Conservation (phyloP, 371 early-diverging fungal species). For the Furculomyces boomerangus region DNA sequence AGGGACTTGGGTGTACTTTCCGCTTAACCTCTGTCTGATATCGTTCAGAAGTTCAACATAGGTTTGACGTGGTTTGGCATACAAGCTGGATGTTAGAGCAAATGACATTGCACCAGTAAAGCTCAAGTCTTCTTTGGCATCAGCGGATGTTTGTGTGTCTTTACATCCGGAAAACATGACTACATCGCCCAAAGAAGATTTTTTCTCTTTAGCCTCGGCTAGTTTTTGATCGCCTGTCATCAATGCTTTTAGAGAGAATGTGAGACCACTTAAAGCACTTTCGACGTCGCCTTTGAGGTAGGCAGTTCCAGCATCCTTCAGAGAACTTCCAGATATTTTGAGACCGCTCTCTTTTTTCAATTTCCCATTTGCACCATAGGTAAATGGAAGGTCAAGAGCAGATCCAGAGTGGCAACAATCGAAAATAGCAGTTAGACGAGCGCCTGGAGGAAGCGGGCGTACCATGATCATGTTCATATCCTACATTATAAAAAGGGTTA, state of each 20-base stretch:
- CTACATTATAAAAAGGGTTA: not conserved
- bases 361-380: slow-evolving; percentile 52
- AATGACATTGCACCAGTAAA: slow-evolving; percentile 76
- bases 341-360: slow-evolving; percentile 24
- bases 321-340: slow-evolving; percentile 11
- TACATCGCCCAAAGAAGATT: slow-evolving; percentile 53
- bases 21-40: slow-evolving; percentile 42
- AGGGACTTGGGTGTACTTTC: slow-evolving; percentile 61
- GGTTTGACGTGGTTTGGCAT: slow-evolving; percentile 36
- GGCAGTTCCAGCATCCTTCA: slow-evolving; percentile 9
- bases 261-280: slow-evolving; percentile 6
- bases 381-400: slow-evolving; percentile 69
- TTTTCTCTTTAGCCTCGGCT: slow-evolving; percentile 24
- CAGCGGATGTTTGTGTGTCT: slow-evolving; percentile 80
- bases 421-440: slow-evolving; percentile 67
- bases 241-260: slow-evolving; percentile 15
- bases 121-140: slow-evolving; percentile 32
- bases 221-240: slow-evolving; percentile 24
- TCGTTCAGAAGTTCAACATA: slow-evolving; percentile 56
- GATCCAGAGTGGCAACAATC: slow-evolving; percentile 75
- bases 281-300: slow-evolving; percentile 12
- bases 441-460: slow-evolving; percentile 61
- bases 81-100: slow-evolving; percentile 46
- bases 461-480: slow-evolving; percentile 67
- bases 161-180: slow-evolving; percentile 82